phyloP scores from a whole-genome alignment of 78 protist genomes.

The Protostelium mycophagum region DNA sequence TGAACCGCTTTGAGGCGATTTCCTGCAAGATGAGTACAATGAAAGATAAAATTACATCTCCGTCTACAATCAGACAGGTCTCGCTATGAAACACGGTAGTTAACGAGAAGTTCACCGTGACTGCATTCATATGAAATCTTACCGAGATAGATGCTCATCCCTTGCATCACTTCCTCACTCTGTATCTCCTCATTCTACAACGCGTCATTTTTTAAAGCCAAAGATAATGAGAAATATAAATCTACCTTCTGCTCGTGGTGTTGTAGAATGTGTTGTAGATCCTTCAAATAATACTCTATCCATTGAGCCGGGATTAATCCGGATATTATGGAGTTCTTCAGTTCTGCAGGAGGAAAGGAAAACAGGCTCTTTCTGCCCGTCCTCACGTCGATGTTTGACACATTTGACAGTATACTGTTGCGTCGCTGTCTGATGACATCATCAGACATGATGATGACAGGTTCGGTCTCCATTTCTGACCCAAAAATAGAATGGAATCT shows the following conservation, averaged over 20 bases:
- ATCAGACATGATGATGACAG: too few species aligned
- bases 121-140: too few species aligned
- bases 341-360: not conserved
- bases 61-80: too few species aligned
- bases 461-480: too few species aligned
- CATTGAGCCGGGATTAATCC: not conserved
- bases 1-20: too few species aligned
- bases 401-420: not conserved
- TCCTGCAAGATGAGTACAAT: too few species aligned
- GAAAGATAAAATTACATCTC: too few species aligned
- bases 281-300: not conserved
- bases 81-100: too few species aligned
- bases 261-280: not conserved
- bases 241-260: not conserved
- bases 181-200: not conserved
- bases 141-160: not conserved
- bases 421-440: not conserved
- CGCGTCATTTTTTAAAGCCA: not conserved
- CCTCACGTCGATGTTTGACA: not conserved
- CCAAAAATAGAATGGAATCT: too few species aligned
- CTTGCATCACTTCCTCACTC: not conserved
- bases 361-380: not conserved
- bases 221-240: not conserved
- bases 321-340: not conserved
- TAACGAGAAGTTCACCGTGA: too few species aligned